These are phyloP conservation scores for Penicillium dipodomyicola DNA, from an alignment of 495 filamentous ascomycete genomes.

Conservation along the genomic window DNA sequence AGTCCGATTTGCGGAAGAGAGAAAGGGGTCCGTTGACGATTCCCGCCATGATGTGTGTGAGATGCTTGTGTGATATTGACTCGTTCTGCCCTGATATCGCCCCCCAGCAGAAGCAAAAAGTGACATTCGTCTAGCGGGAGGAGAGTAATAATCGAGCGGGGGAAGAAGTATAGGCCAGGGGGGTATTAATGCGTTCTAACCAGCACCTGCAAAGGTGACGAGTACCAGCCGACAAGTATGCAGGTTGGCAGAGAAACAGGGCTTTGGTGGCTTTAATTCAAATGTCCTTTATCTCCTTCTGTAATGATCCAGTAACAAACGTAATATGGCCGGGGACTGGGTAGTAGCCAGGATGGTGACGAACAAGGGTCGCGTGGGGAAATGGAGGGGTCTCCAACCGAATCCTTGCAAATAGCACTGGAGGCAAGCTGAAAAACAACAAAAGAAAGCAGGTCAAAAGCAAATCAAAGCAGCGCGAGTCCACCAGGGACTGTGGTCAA, in stretches of 20 bases:
- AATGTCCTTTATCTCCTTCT: slow-evolving; percentile 4
- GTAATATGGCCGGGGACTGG: slow-evolving; percentile 17
- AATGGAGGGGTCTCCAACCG: slow-evolving; percentile 12
- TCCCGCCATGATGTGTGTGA: slow-evolving; percentile 26
- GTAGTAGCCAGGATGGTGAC: slow-evolving; percentile 6
- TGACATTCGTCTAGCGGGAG: slow-evolving; percentile 15
- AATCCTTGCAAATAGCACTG: slow-evolving; percentile 1
- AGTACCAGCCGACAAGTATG: neutral
- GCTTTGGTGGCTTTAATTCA: slow-evolving; percentile 11
- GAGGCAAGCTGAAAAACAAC: slow-evolving; percentile 5
- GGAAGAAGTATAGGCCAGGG: neutral
- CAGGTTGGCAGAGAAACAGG: slow-evolving; percentile 7
- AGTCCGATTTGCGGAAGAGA: slow-evolving; percentile 34
- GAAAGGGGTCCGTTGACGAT: slow-evolving; percentile 34
- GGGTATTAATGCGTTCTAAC: slow-evolving; percentile 6
- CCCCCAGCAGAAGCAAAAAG: slow-evolving; percentile 1
- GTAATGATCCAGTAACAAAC: slow-evolving; percentile 13
- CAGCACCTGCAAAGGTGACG: slow-evolving; percentile 4
- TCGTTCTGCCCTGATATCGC: neutral
- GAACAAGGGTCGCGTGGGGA: slow-evolving; percentile 17
- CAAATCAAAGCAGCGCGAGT: slow-evolving; percentile 5
- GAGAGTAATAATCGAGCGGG: neutral
- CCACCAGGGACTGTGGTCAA: neutral
- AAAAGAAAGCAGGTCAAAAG: slow-evolving; percentile 2
- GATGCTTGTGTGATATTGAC: neutral